phyloP scores from a whole-genome alignment of 129 eudicot genomes.

The Arctium minus region DNA sequence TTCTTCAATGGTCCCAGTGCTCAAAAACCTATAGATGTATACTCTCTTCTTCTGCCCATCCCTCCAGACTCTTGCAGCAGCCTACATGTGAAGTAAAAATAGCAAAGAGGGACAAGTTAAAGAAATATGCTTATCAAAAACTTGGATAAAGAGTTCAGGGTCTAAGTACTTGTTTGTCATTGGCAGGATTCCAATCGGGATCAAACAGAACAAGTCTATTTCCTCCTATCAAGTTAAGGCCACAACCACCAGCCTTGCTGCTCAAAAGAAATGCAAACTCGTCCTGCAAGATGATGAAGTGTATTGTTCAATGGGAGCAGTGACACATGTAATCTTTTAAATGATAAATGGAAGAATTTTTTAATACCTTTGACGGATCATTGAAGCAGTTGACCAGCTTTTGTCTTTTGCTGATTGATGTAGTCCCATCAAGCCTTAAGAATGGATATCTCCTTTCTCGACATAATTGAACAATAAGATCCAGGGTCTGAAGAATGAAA shows the following conservation, averaged over 20 bases:
- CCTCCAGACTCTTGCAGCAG: slow-evolving; percentile 99
- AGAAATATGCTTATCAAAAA: not conserved
- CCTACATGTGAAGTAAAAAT: slow-evolving; percentile 41
- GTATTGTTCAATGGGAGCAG: not conserved
- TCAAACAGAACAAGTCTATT: slow-evolving; percentile 94
- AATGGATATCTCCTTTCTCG: slow-evolving; percentile 98
- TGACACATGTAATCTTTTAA: not conserved
- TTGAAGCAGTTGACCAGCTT: slow-evolving; percentile 95
- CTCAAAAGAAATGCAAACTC: slow-evolving; percentile 99
- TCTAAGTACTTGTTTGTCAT: slow-evolving; percentile 84
- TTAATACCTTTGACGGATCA: slow-evolving; percentile 71
- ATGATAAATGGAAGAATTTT: not conserved
- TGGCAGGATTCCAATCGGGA: slow-evolving; percentile 99
- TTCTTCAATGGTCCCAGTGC: slow-evolving; percentile 98
- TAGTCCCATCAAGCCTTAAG: slow-evolving; percentile 92
- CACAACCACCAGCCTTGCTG: slow-evolving; percentile 99
- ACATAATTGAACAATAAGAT: slow-evolving; percentile 95
- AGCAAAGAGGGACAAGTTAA: not conserved
- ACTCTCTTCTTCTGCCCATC: slow-evolving; percentile 99
- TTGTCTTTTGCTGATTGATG: slow-evolving; percentile 95
- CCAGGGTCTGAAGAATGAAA: slow-evolving; percentile 65
- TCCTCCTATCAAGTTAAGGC: slow-evolving; percentile 96
- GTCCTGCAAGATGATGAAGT: slow-evolving; percentile 50
- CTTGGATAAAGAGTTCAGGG: not conserved
- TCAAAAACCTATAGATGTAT: slow-evolving; percentile 90